Evolutionary conservation across 1,284 basidiomycete species (phyloP).

Genomic region (Anthracocystis panici-leucophaei): DNA sequence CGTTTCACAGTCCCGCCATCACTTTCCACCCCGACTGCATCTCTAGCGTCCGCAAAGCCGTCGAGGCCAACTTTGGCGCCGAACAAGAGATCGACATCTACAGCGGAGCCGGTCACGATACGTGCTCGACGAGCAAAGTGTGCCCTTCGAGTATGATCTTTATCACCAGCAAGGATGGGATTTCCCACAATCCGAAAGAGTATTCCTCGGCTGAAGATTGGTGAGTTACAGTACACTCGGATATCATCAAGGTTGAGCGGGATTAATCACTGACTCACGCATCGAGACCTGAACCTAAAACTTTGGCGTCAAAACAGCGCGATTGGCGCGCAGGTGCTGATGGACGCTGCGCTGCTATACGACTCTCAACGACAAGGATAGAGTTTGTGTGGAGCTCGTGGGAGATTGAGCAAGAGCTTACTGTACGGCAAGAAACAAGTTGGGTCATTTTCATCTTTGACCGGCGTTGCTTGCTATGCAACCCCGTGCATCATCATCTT

Average conservation of each 20-base stretch:
- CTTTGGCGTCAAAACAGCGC: constrained; percentile 10
- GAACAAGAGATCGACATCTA: constrained; percentile 35
- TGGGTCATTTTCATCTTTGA: background rate
- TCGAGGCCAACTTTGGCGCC: constrained; percentile 30
- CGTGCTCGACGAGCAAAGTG: constrained; percentile 44
- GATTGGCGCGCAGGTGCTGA: constrained; percentile 49
- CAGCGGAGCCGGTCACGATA: constrained; percentile 53
- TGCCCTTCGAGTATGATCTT: constrained; percentile 52
- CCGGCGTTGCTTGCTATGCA: no score
- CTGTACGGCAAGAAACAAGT: background rate
- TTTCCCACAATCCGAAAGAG: constrained; percentile 47
- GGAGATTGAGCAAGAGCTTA: constrained; percentile 4
- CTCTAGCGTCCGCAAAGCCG: constrained; percentile 31
- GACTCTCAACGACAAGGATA: constrained; percentile 29
- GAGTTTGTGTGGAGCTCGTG: background rate
- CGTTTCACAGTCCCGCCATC: constrained; percentile 42
- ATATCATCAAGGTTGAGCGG: background rate
- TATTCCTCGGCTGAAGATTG: constrained; percentile 44
- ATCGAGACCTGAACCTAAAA: no score
- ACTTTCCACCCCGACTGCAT: constrained; percentile 46
- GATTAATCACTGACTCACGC: no score
- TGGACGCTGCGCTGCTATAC: constrained; percentile 47
- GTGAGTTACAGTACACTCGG: constrained; percentile 18
- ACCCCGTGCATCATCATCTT: background rate
- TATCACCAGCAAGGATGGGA: constrained; percentile 46